phyloP scores from a whole-genome alignment of 108 stramenopile species.

The Conticribra weissflogii region DNA sequence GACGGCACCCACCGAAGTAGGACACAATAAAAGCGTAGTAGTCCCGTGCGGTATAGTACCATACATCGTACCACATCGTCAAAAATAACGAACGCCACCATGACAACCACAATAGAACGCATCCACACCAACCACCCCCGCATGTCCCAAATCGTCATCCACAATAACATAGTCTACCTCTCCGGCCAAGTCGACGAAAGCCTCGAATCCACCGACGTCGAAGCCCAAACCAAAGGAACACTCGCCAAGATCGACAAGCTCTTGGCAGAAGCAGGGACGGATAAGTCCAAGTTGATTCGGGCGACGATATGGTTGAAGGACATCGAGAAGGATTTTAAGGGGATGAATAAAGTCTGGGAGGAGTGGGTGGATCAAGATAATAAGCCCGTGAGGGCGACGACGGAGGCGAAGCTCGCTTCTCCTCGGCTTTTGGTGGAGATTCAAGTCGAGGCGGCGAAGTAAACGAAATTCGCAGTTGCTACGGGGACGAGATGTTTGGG shows the following conservation, averaged over 20 bases:
- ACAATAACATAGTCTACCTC: slow-evolving; percentile 57
- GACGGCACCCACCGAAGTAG: no score
- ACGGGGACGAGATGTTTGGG: no score
- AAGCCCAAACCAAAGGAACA: slow-evolving; percentile 55
- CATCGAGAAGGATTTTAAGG: slow-evolving; percentile 59
- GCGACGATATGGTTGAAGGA: slow-evolving; percentile 74
- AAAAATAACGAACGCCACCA: not conserved
- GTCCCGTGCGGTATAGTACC: no score
- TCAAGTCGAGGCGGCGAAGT: slow-evolving; percentile 70
- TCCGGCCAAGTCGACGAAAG: slow-evolving; percentile 54
- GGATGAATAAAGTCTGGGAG: slow-evolving; percentile 71
- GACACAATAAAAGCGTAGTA: no score
- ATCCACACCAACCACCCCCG: slow-evolving; percentile 10
- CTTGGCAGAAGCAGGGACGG: slow-evolving; percentile 62
- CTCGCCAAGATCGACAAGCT: slow-evolving; percentile 62
- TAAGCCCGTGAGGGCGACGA: slow-evolving; percentile 70
- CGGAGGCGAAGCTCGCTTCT: slow-evolving; percentile 64
- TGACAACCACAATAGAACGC: slow-evolving; percentile 6
- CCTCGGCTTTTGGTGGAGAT: slow-evolving; percentile 67
- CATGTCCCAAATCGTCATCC: slow-evolving; percentile 52
- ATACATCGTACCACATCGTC: no score
- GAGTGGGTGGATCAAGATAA: slow-evolving; percentile 71
- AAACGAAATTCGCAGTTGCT: no score
- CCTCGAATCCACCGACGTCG: slow-evolving; percentile 31
- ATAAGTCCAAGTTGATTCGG: slow-evolving; percentile 63